Conservation (phyloP, 2,329 filamentous ascomycete species). For the Ophiognomonia clavigignenti-juglandacearum region DNA sequence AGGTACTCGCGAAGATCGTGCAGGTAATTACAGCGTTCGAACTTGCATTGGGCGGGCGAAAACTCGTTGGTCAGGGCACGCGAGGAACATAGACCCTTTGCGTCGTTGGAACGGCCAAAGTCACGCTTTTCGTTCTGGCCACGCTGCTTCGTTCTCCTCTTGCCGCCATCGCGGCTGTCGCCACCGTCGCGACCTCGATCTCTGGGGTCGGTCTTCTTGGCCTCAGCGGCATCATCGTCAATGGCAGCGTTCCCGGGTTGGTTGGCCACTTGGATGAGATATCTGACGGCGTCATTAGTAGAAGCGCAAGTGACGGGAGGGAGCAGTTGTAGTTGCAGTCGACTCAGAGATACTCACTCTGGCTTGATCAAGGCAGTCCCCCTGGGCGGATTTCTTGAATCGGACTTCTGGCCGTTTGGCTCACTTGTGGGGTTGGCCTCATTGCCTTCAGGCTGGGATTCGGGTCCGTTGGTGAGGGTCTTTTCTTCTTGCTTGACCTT, state of each 20-base stretch:
- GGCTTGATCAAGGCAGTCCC: constrained; percentile 60
- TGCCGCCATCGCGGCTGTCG: constrained; percentile 17
- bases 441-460: neutral
- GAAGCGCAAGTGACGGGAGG: too few species aligned
- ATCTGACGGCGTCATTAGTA: constrained; percentile 30
- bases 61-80: constrained; percentile 72
- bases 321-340: neutral
- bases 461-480: too few species aligned
- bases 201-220: constrained; percentile 25
- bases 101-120: constrained; percentile 77
- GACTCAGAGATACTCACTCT: constrained; percentile 48
- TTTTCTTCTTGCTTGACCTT: too few species aligned
- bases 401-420: constrained; percentile 44
- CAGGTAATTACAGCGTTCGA: constrained; percentile 73
- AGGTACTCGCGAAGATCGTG: constrained; percentile 87
- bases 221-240: constrained; percentile 47
- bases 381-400: constrained; percentile 4
- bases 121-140: constrained; percentile 81
- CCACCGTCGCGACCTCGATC: constrained; percentile 22
- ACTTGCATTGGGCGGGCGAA: constrained; percentile 70
- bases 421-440: constrained; percentile 1
- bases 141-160: constrained; percentile 44
- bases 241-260: constrained; percentile 23
- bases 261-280: constrained; percentile 33
- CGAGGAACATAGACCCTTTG: constrained; percentile 71